phyloP scores from a whole-genome alignment of 2,329 filamentous ascomycete species.

The Clonostachys rosea region DNA sequence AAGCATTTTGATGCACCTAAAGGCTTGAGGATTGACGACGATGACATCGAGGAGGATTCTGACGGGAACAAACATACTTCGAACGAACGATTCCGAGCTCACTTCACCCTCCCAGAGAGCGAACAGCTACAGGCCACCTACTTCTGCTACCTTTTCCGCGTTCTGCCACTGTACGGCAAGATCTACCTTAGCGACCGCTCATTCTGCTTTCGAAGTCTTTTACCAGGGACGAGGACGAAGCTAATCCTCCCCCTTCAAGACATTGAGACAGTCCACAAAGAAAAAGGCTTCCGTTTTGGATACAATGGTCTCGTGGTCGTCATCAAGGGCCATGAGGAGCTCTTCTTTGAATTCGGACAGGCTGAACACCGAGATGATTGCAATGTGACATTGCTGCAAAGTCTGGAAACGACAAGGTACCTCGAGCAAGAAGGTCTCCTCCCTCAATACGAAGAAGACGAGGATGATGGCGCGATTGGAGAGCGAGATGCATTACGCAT shows the following conservation, averaged over 20 bases:
- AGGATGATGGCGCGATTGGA: constrained; percentile 68
- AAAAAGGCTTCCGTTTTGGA: constrained; percentile 89
- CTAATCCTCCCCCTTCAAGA: constrained; percentile 87
- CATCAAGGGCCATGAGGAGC: constrained; percentile 87
- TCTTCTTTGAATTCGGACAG: constrained; percentile 90
- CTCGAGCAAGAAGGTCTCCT: constrained; percentile 66
- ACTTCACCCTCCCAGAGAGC: constrained; percentile 82
- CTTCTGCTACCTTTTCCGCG: constrained; percentile 86
- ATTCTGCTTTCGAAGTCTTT: constrained; percentile 88
- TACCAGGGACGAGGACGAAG: constrained; percentile 88
- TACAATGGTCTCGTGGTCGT: constrained; percentile 90
- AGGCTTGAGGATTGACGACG: constrained; percentile 47
- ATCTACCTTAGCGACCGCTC: constrained; percentile 86
- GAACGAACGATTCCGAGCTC: constrained; percentile 78
- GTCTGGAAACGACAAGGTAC: constrained; percentile 67
- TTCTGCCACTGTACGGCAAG: constrained; percentile 90
- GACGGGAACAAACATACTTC: constrained; percentile 61
- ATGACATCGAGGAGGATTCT: constrained; percentile 50
- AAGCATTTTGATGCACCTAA: constrained; percentile 75
- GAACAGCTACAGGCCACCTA: constrained; percentile 87
- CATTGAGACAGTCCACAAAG: constrained; percentile 89
- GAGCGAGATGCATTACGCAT: constrained; percentile 79
- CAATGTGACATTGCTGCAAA: constrained; percentile 72
- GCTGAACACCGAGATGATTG: constrained; percentile 83
- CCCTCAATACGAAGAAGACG: constrained; percentile 63